Conservation (phyloP, 23 red algal species). For the Gracilaria domingensis region DNA sequence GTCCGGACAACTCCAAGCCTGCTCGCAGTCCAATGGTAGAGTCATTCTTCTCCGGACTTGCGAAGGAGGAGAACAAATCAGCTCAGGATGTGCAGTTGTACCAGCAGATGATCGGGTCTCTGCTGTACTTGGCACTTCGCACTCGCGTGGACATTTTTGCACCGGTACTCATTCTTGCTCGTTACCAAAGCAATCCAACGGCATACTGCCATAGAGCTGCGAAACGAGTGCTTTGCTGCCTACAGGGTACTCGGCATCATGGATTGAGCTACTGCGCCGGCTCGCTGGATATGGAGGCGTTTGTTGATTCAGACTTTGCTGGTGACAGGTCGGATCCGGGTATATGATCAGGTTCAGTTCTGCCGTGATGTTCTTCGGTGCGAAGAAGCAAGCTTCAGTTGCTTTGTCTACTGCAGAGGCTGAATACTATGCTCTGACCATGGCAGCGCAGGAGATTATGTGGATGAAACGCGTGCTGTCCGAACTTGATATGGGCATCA, state of each 20-base stretch:
- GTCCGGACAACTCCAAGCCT: constrained; percentile 13
- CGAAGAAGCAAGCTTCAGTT: constrained; percentile 8
- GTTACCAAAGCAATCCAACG: constrained; percentile 32
- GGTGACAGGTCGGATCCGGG: constrained; percentile 1
- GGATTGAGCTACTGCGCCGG: background rate
- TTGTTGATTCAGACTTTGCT: constrained; percentile 19
- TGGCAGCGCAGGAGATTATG: constrained; percentile 10
- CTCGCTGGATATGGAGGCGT: background rate
- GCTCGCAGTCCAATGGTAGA: constrained; percentile 14
- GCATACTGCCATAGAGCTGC: constrained; percentile 42
- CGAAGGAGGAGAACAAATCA: background rate
- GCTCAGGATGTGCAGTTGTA: background rate
- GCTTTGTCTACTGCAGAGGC: constrained; percentile 16
- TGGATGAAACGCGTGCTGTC: constrained; percentile 7
- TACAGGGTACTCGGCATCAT: constrained; percentile 22
- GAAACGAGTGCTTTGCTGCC: constrained; percentile 33
- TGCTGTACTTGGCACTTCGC: constrained; percentile 23
- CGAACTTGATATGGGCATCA: background rate
- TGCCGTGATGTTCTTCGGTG: background rate
- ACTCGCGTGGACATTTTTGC: constrained; percentile 32
- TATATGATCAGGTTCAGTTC: background rate
- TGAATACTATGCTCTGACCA: constrained; percentile 7
- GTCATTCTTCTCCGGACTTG: constrained; percentile 19
- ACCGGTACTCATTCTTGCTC: constrained; percentile 24
- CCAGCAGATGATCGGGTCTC: constrained; percentile 26